phyloP scores from a whole-genome alignment of 768 basidiomycete genomes.

The Rhizopogon roseolus region DNA sequence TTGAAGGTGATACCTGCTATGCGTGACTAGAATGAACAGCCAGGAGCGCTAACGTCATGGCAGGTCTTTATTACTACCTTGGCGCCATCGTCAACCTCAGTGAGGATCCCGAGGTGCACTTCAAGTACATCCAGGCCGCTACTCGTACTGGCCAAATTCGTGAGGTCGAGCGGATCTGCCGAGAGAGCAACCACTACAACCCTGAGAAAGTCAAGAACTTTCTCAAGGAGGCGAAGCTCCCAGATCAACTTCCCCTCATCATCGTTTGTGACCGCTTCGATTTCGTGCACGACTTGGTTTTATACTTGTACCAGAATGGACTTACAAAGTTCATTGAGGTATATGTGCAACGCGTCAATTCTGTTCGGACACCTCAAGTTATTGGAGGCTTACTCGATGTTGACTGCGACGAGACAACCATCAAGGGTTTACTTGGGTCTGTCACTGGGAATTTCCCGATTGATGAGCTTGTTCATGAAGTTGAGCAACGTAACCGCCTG shows the following conservation, averaged over 20 bases:
- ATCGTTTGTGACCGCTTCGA: conserved; percentile 99
- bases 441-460: conserved; percentile 98
- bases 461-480: conserved; percentile 95
- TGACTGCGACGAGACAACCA: conserved; percentile 93
- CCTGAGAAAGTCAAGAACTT: conserved; percentile 99
- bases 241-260: conserved; percentile 96
- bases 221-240: conserved; percentile 96
- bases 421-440: conserved; percentile 90
- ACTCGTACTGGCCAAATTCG: conserved; percentile 97
- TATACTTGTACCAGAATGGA: conserved; percentile 97
- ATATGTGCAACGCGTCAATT: conserved; percentile 99
- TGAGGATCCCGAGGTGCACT: conserved; percentile 95
- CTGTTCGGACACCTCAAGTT: conserved; percentile 94
- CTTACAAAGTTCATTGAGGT: conserved; percentile 97
- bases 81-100: conserved; percentile 97
- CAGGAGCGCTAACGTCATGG: not conserved
- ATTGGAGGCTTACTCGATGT: conserved; percentile 95
- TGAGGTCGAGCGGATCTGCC: conserved; percentile 97
- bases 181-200: conserved; percentile 96
- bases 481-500: conserved; percentile 91
- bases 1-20: conserved; percentile 58
- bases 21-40: not conserved
- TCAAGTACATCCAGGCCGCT: conserved; percentile 99
- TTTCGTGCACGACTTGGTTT: conserved; percentile 97
- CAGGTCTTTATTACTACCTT: conserved; percentile 96